These are phyloP conservation scores for Neonectria sp. DNA, from an alignment of 2,329 filamentous ascomycete genomes.

Conservation along the genomic window DNA sequence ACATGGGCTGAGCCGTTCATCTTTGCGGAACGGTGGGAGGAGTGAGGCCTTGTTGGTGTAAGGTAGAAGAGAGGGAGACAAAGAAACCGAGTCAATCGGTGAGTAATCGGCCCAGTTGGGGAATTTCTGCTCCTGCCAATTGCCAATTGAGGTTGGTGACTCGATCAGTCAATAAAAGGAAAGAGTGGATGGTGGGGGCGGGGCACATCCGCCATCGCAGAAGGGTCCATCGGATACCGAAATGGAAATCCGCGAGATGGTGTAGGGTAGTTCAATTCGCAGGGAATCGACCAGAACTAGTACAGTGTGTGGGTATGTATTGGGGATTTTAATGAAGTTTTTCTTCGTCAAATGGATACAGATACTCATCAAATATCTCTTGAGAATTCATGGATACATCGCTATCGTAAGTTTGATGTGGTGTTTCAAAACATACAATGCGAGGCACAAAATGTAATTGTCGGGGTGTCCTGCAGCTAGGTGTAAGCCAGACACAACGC, in stretches of 20 bases:
- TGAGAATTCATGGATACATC: no score
- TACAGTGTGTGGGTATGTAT: no score
- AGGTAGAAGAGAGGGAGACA: conserved; percentile 9
- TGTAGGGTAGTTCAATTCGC: background rate
- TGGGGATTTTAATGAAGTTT: no score
- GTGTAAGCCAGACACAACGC: no score
- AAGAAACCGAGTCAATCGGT: conserved; percentile 19
- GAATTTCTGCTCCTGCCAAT: conserved; percentile 34
- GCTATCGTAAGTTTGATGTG: no score
- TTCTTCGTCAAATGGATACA: no score
- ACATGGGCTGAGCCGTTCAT: conserved; percentile 47
- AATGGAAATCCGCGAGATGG: background rate
- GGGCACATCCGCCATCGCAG: conserved; percentile 25
- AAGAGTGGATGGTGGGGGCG: conserved; percentile 41
- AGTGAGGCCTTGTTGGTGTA: background rate
- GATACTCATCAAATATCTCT: no score
- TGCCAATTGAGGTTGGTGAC: conserved; percentile 31
- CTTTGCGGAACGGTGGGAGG: conserved; percentile 14
- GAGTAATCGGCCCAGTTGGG: conserved; percentile 32
- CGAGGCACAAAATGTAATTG: no score
- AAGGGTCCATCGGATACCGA: background rate
- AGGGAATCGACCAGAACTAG: background rate
- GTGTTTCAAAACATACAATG: no score
- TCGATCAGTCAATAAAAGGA: conserved; percentile 6
- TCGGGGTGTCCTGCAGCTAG: no score